Conservation (phyloP, 495 filamentous ascomycete species). For the Cladorrhinum samala region DNA sequence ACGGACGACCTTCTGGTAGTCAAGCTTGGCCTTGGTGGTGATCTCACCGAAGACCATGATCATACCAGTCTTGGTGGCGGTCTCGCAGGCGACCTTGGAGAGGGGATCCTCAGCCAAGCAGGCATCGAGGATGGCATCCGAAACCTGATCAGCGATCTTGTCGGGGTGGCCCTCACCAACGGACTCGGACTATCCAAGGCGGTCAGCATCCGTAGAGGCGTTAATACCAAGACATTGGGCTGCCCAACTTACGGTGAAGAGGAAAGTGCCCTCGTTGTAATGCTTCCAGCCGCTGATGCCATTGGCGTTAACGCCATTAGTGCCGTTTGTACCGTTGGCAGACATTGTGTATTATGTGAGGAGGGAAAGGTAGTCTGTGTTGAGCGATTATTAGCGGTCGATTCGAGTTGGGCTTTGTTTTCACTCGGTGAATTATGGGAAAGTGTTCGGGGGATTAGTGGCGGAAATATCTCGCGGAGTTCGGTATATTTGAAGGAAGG, state of each 20-base stretch:
- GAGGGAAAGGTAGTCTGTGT: not conserved
- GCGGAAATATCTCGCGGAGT: not conserved
- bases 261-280: constrained; percentile 69
- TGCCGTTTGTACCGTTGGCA: constrained; percentile 48
- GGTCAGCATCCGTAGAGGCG: constrained; percentile 14
- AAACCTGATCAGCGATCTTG: constrained; percentile 98
- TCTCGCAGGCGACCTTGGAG: constrained; percentile 98
- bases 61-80: constrained; percentile 99
- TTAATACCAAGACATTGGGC: not conserved
- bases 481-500: not conserved
- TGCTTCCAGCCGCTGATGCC: constrained; percentile 40
- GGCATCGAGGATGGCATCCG: constrained; percentile 97
- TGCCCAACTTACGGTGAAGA: constrained; percentile 70
- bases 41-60: constrained; percentile 99
- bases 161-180: constrained; percentile 97
- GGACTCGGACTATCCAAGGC: constrained; percentile 66
- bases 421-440: not conserved
- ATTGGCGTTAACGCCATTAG: constrained; percentile 23
- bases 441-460: no score
- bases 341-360: constrained; percentile 49
- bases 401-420: not conserved
- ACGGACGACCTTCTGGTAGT: constrained; percentile 98
- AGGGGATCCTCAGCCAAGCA: constrained; percentile 89
- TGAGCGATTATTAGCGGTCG: not conserved
- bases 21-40: constrained; percentile 86